Evolutionary conservation across 345 rosid genomes (phyloP).

Genomic region (Anastatica hierochuntica): DNA sequence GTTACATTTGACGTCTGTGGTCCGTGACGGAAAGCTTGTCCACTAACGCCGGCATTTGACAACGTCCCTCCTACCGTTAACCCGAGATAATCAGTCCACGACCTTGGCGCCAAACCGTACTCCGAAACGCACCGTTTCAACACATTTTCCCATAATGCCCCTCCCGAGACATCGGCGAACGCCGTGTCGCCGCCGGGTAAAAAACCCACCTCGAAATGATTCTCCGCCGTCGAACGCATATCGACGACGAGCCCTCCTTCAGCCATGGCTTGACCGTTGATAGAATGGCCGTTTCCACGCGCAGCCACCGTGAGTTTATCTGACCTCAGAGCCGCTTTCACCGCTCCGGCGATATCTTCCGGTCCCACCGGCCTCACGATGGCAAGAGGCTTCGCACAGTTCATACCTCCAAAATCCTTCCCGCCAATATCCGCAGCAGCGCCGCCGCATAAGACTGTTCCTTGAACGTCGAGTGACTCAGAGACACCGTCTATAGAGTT

Average conservation of each 20-base stretch:
- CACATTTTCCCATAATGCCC: constrained; percentile 91
- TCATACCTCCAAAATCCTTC: constrained; percentile 82
- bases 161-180: constrained; percentile 66
- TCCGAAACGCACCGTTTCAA: constrained; percentile 49
- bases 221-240: constrained; percentile 54
- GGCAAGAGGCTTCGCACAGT: constrained; percentile 45
- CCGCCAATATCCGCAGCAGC: constrained; percentile 28
- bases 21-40: constrained; percentile 87
- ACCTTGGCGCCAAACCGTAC: constrained; percentile 62
- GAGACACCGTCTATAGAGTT: constrained; percentile 25
- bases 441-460: constrained; percentile 31
- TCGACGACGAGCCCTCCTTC: constrained; percentile 69
- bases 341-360: constrained; percentile 53
- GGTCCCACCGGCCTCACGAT: constrained; percentile 48
- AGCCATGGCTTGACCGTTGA: constrained; percentile 97
- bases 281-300: constrained; percentile 92
- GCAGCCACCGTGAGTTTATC: constrained; percentile 77
- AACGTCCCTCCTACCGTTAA: constrained; percentile 90
- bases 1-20: constrained; percentile 80
- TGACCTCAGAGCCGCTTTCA: constrained; percentile 41
- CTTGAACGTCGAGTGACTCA: constrained; percentile 49
- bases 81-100: constrained; percentile 86
- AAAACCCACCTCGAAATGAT: constrained; percentile 27
- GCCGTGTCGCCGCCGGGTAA: constrained; percentile 11
- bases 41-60: constrained; percentile 94